Evolutionary conservation across 1,284 basidiomycete species (phyloP).

Genomic region (Apiotrichum sp.): DNA sequence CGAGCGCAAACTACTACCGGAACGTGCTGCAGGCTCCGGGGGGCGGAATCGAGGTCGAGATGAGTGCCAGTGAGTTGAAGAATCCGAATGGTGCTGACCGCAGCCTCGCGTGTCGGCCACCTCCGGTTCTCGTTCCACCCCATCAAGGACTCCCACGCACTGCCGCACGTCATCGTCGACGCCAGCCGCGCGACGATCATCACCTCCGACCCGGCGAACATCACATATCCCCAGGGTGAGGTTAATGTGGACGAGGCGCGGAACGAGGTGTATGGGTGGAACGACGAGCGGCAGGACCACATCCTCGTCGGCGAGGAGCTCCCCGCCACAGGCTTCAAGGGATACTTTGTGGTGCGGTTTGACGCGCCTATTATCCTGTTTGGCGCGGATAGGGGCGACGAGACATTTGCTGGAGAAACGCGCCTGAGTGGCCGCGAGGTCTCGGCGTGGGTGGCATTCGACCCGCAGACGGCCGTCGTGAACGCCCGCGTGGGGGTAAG

Average conservation of each 20-base stretch:
- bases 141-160: conserved; percentile 37
- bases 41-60: conserved; percentile 57
- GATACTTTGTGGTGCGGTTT: conserved; percentile 72
- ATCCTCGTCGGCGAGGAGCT: conserved; percentile 43
- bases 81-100: not conserved
- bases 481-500: conserved; percentile 67
- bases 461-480: conserved; percentile 46
- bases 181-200: conserved; percentile 60
- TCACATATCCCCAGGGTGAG: conserved; percentile 59
- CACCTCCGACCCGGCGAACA: conserved; percentile 52
- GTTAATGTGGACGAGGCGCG: conserved; percentile 51
- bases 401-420: conserved; percentile 20
- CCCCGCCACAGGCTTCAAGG: conserved; percentile 54
- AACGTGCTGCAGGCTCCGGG: conserved; percentile 57
- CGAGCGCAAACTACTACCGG: conserved; percentile 62
- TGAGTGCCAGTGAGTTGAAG: conserved; percentile 59
- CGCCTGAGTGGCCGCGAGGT: conserved; percentile 53
- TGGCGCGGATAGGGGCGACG: conserved; percentile 36
- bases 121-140: conserved; percentile 63
- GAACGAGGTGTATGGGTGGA: conserved; percentile 62
- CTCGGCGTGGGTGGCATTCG: conserved; percentile 59
- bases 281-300: conserved; percentile 64
- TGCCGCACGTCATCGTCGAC: conserved; percentile 64
- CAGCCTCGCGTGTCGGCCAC: conserved; percentile 71
- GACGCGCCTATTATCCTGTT: conserved; percentile 51